These are phyloP conservation scores for Usnea hakonensis DNA, from an alignment of 495 filamentous ascomycete genomes.

Conservation along the genomic window DNA sequence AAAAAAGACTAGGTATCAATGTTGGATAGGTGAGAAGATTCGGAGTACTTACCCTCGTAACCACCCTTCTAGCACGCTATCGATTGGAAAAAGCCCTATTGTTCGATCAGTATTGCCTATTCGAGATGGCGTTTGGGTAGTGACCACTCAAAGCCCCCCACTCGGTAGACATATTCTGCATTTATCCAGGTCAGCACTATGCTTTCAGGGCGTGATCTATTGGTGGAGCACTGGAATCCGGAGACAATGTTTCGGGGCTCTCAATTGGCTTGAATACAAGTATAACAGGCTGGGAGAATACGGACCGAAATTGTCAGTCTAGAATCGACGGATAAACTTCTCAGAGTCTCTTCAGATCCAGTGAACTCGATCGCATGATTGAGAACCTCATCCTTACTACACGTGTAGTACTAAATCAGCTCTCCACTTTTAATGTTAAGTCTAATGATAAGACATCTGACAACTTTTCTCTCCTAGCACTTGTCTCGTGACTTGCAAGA, in stretches of 20 bases:
- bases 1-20: neutral
- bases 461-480: too few species aligned
- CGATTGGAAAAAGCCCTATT: conserved; percentile 74
- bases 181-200: too few species aligned
- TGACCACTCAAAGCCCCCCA: conserved; percentile 60
- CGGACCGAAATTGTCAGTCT: conserved; percentile 61
- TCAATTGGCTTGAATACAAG: too few species aligned
- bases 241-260: too few species aligned
- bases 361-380: conserved; percentile 92
- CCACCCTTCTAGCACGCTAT: conserved; percentile 67
- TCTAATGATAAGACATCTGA: too few species aligned
- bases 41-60: conserved; percentile 37
- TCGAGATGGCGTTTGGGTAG: neutral
- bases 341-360: conserved; percentile 69
- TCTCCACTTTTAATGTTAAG: too few species aligned
- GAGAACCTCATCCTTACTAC: conserved; percentile 67
- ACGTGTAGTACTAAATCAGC: too few species aligned
- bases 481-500: too few species aligned
- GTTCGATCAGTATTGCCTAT: neutral
- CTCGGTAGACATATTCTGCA: conserved; percentile 83
- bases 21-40: neutral
- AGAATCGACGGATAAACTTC: conserved; percentile 66
- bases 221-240: too few species aligned
- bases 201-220: too few species aligned
- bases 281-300: too few species aligned